phyloP scores from a whole-genome alignment of 2,329 filamentous ascomycete species.

The Colletotrichum tropicale region DNA sequence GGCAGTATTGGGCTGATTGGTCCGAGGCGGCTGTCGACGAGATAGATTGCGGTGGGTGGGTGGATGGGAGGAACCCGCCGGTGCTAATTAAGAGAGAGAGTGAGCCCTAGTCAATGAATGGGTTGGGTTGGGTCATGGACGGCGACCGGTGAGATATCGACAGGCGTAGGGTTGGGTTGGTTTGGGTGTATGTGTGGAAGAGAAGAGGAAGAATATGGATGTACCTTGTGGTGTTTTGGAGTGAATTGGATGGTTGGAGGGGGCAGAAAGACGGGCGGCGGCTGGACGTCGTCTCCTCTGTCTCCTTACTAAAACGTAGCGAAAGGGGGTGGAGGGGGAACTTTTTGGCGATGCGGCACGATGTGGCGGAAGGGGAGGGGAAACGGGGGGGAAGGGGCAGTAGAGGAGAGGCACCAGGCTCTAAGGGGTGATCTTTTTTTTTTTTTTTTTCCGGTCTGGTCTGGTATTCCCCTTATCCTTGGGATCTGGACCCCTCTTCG shows the following conservation, averaged over 20 bases:
- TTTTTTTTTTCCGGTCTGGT: not conserved
- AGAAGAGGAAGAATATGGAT: not conserved
- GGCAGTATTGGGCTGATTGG: conserved; percentile 8
- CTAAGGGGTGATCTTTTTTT: not conserved
- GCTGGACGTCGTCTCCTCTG: not conserved
- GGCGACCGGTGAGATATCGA: not conserved
- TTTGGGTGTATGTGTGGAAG: not conserved
- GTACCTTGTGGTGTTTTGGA: not conserved
- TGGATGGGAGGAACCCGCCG: conserved; percentile 11
- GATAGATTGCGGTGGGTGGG: conserved; percentile 19
- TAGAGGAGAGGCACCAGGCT: not conserved
- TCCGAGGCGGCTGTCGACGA: conserved; percentile 6
- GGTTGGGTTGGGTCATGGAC: not conserved
- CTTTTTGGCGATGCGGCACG: not conserved
- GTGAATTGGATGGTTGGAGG: not conserved
- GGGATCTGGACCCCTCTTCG: not conserved
- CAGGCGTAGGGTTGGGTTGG: not conserved
- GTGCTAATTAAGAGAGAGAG: conserved; percentile 3
- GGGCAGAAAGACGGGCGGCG: not conserved
- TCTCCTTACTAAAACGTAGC: not conserved
- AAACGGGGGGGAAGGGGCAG: not conserved
- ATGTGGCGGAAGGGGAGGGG: not conserved
- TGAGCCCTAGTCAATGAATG: not conserved
- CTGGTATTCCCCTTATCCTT: not conserved
- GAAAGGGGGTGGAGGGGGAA: not conserved